These are phyloP conservation scores for Xylaria polymorpha DNA, from an alignment of 2,329 filamentous ascomycete genomes.

Conservation along the genomic window DNA sequence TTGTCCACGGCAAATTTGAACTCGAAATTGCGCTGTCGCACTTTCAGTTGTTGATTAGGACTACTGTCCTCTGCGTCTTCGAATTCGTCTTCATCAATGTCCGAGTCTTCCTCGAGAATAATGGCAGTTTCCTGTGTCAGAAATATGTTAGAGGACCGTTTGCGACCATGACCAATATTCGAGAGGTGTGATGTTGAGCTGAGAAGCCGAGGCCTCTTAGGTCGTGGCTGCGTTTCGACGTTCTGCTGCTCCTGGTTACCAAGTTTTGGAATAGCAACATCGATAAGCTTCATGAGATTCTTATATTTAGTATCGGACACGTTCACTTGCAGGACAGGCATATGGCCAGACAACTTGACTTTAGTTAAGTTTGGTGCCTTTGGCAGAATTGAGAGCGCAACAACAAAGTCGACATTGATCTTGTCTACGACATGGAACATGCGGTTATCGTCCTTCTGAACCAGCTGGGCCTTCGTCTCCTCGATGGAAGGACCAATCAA, in stretches of 20 bases:
- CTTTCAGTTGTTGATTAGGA: conserved; percentile 69
- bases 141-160: conserved; percentile 77
- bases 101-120: conserved; percentile 79
- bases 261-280: conserved; percentile 92
- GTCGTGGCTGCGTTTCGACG: conserved; percentile 41
- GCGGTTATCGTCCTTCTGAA: conserved; percentile 72
- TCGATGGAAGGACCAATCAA: conserved; percentile 94
- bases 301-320: conserved; percentile 98
- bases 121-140: conserved; percentile 78
- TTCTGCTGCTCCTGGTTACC: conserved; percentile 58
- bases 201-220: conserved; percentile 58
- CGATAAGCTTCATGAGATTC: conserved; percentile 93
- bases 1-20: conserved; percentile 97
- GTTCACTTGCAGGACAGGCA: conserved; percentile 91
- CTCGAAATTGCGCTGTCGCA: conserved; percentile 92
- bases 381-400: conserved; percentile 97
- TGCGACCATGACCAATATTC: conserved; percentile 61
- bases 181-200: conserved; percentile 61
- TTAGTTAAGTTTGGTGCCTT: conserved; percentile 94
- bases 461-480: conserved; percentile 85
- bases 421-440: conserved; percentile 92
- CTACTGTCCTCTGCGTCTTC: conserved; percentile 73
- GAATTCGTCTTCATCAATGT: conserved; percentile 72
- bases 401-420: conserved; percentile 96
- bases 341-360: conserved; percentile 87